These are phyloP conservation scores for Nectriaceae sp. DNA, from an alignment of 2,329 filamentous ascomycete genomes.

Conservation along the genomic window DNA sequence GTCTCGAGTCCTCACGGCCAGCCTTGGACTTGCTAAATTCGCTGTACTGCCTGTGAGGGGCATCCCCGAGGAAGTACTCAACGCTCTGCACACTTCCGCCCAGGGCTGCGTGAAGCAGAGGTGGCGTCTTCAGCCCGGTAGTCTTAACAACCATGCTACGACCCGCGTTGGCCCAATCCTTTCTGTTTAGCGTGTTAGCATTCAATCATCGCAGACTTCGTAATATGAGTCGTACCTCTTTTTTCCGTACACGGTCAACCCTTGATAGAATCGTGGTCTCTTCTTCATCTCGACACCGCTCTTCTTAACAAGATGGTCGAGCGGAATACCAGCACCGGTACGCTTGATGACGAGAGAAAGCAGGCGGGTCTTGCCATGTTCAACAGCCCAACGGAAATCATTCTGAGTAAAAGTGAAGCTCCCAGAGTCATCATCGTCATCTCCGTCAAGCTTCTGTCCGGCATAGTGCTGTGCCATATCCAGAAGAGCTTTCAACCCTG, in stretches of 20 bases:
- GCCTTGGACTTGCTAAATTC: slow-evolving; percentile 64
- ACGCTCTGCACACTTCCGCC: slow-evolving; percentile 64
- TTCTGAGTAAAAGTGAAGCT: slow-evolving; percentile 42
- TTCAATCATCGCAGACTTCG: not conserved
- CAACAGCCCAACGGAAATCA: slow-evolving; percentile 47
- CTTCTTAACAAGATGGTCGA: slow-evolving; percentile 66
- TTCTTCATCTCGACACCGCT: slow-evolving; percentile 63
- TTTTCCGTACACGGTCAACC: slow-evolving; percentile 72
- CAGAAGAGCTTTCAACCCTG: slow-evolving; percentile 59
- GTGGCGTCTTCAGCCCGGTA: slow-evolving; percentile 51
- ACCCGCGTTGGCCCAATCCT: slow-evolving; percentile 72
- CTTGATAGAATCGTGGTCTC: slow-evolving; percentile 75
- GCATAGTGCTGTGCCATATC: slow-evolving; percentile 51
- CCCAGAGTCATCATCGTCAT: slow-evolving; percentile 34
- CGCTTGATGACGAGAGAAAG: slow-evolving; percentile 65
- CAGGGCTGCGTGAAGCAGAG: slow-evolving; percentile 60
- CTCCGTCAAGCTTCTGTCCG: slow-evolving; percentile 34
- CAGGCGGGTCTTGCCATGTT: slow-evolving; percentile 53
- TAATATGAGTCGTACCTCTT: slow-evolving; percentile 49
- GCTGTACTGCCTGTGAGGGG: slow-evolving; percentile 66
- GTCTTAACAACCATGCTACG: slow-evolving; percentile 44
- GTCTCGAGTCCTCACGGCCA: slow-evolving; percentile 60
- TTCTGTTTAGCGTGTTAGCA: slow-evolving; percentile 33
- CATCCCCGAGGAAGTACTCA: slow-evolving; percentile 77
- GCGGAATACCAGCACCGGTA: slow-evolving; percentile 68